phyloP scores from a whole-genome alignment of 2,329 filamentous ascomycete genomes.

The Microsporum ferrugineum region DNA sequence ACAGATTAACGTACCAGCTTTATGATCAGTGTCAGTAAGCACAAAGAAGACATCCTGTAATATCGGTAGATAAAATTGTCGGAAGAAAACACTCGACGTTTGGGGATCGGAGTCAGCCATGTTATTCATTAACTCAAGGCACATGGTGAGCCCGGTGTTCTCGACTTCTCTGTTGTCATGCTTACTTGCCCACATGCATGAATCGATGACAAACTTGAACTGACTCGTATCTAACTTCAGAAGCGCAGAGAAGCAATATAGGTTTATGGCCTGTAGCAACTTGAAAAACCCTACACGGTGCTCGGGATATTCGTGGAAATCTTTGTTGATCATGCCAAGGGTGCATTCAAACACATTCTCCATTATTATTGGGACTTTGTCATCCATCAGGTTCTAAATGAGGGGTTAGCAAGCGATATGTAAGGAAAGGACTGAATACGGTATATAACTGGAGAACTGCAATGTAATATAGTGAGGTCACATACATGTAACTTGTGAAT shows the following conservation, averaged over 20 bases:
- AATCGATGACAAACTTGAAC: conserved; percentile 99
- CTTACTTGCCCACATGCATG: conserved; percentile 99
- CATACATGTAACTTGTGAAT: conserved; percentile 92
- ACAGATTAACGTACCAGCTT: conserved; percentile 49
- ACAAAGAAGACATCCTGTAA: conserved; percentile 98
- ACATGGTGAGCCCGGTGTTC: conserved; percentile 94
- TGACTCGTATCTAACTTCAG: conserved; percentile 89
- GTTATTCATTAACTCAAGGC: conserved; percentile 91
- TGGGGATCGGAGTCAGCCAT: conserved; percentile 81
- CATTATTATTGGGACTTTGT: conserved; percentile 95
- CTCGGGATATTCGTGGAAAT: conserved; percentile 97
- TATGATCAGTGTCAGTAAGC: conserved; percentile 93
- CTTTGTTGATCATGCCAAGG: conserved; percentile 99
- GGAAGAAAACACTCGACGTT: conserved; percentile 92
- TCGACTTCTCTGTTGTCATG: conserved; percentile 98
- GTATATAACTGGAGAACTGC: conserved; percentile 26
- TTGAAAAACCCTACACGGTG: conserved; percentile 99
- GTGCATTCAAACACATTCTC: conserved; percentile 98
- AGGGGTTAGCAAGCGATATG: conserved; percentile 22
- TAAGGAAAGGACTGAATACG: conserved; percentile 19
- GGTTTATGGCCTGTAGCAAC: conserved; percentile 84
- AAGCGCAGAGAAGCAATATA: conserved; percentile 91
- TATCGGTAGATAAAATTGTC: conserved; percentile 91
- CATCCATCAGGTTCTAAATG: conserved; percentile 78
- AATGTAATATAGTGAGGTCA: conserved; percentile 44